Base-by-base conservation (phyloP, 2,329 filamentous ascomycete species). In the Aspergillus cejpii region DNA sequence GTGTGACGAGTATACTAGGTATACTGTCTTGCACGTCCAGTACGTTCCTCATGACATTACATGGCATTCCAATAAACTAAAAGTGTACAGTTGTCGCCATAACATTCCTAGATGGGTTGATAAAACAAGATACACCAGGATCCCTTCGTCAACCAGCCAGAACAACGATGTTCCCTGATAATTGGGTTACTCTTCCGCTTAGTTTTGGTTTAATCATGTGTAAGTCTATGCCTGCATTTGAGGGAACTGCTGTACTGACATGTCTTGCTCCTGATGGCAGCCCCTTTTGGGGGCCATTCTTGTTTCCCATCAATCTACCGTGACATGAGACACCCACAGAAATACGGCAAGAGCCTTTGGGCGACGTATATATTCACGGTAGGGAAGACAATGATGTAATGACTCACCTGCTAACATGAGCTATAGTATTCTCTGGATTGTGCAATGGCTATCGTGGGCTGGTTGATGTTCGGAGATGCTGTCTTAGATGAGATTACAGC, bases 401-500 rank as follows among this genome's bases (percentile, higher is more conserved):
- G 26, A 17, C 3, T 39, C 19, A 8, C 39, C 34, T 15, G 42
- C 46, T 57, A 48, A 58, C 36, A 26, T 39, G 43, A 24, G 44
- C 28, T 26, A 39, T 44, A 85, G 80, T 91, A 87, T 63, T 61
- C 87, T 15, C 77, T 97, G 10, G 91, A 97, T 64, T 76, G 84
- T 20, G 78, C 81, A 37, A 89, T 94, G 62, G 90, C 88, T 20
- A 78, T 92, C 36, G 79, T 86, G 8, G 91, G 92, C 29, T 78
- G 92, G 46, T 76, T 96, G 52, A 97, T 98, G 91, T 98, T 96
- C 65, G 91, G 91, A 49, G 86, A 94, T 55, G 77, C 73, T n/a
- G 87, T 95, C 43, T 78, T 77, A 45, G 90, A 95, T 52, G 88
- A 94, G 65, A 83, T 97, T 62, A 96, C 92, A 0, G 84, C 85